Percentiles rank a stretch among this genome's conserved stretches.
These are phyloP conservation scores for Intubia oerlemansii DNA, from an alignment of 2,329 filamentous ascomycete species.

Conservation along the genomic window DNA sequence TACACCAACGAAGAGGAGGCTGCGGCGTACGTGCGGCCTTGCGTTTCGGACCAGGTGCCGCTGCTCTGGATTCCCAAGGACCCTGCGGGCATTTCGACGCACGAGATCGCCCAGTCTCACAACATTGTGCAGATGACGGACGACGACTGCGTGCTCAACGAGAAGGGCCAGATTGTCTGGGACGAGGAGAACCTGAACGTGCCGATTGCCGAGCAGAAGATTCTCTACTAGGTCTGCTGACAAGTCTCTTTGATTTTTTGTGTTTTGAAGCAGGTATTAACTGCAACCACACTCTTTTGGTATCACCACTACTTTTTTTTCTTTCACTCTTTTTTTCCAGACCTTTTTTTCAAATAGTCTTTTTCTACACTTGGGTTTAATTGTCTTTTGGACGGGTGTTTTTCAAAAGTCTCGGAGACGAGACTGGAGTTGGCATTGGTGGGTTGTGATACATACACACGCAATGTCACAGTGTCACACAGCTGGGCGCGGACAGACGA, in stretches of 20 bases:
- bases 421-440: too few relatives aligned
- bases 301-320: too few relatives aligned
- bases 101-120: constrained; percentile 56
- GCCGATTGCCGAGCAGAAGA: constrained; percentile 16
- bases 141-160: constrained; percentile 47
- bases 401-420: too few relatives aligned
- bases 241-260: not conserved
- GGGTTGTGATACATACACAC: too few relatives aligned
- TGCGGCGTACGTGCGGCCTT: constrained; percentile 55
- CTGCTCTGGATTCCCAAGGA: constrained; percentile 77
- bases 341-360: too few relatives aligned
- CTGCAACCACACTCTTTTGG: too few relatives aligned
- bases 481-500: too few relatives aligned
- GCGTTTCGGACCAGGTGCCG: constrained; percentile 38
- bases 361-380: too few relatives aligned
- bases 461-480: too few relatives aligned
- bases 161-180: constrained; percentile 33
- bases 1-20: constrained; percentile 41
- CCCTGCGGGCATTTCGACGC: constrained; percentile 47
- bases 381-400: too few relatives aligned
- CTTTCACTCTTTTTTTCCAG: too few relatives aligned
- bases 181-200: constrained; percentile 14
- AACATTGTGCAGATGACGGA: constrained; percentile 58
- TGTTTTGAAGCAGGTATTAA: too few relatives aligned
- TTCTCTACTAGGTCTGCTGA: constrained; percentile 11